Evolutionary conservation across 2,329 filamentous ascomycete genomes (phyloP).

Genomic region (Colletotrichum sp.): DNA sequence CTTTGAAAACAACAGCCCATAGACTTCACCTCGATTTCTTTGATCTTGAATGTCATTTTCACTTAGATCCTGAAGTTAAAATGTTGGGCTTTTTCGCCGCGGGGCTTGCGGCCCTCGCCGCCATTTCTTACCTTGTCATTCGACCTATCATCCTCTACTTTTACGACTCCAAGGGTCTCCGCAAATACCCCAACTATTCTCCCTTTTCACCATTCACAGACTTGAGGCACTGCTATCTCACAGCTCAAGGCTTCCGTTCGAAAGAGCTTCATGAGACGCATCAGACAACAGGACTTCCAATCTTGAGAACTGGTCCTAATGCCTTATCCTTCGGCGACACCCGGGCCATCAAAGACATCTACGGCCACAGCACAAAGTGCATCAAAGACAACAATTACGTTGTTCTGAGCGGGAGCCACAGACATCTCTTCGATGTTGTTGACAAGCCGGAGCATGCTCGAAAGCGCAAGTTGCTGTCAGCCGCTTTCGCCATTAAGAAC

Average conservation of each 20-base stretch:
- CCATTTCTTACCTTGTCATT: not conserved
- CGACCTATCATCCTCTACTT: not conserved
- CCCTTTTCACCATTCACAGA: not conserved
- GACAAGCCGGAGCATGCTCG: conserved; percentile 56
- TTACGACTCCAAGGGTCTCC: not conserved
- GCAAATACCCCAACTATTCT: not conserved
- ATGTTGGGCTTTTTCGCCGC: not conserved
- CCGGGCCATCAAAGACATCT: conserved; percentile 52
- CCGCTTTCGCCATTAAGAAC: conserved; percentile 58
- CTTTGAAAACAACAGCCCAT: not conserved
- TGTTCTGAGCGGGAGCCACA: conserved; percentile 47
- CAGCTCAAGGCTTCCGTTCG: not conserved
- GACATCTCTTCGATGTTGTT: conserved; percentile 55
- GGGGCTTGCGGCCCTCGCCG: not conserved
- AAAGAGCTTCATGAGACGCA: not conserved
- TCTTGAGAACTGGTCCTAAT: conserved; percentile 50
- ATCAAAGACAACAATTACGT: conserved; percentile 42
- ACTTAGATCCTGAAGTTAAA: not conserved
- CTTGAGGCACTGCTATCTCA: not conserved
- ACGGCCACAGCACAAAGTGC: conserved; percentile 54
- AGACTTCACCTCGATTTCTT: not conserved
- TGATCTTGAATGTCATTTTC: not conserved
- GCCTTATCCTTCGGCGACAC: conserved; percentile 43
- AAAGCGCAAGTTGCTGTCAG: conserved; percentile 54
- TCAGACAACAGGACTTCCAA: conserved; percentile 24